Evolutionary conservation across 495 filamentous ascomycete genomes (phyloP), one percentile per base, ranked within the genome.

Genomic region (Hyaloscypha bicolor): DNA sequence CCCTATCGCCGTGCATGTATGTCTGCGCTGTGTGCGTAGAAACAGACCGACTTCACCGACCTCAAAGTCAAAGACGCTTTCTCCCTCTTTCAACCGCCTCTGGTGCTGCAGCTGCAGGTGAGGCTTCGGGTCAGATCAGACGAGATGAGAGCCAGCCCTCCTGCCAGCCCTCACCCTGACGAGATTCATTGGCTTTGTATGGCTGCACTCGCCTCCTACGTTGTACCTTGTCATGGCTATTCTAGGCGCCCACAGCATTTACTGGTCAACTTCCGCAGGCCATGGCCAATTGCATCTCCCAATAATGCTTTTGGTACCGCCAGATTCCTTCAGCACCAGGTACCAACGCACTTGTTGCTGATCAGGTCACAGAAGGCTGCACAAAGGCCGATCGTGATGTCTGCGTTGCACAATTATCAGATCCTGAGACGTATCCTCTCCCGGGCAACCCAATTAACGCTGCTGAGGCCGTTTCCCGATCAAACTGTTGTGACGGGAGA

Each of bases 1-100:
- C 42, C 61, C 45, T 63, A 63, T 63, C 61, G 61, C 21, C 61
- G 11, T 63, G 61, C 61, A 63, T 63, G 32, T 25, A 1, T 25
- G 25, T 25, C 1, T 25, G 25, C 21, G 22, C 25, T 25, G 25
- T 25, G 25, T 25, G 25, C 21, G 22, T 33, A 33, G 61, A 63
- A 63, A 63, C 61, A 63, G 42, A 48, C 42, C 42, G 42, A 48
- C 42, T 48, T 48, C 4, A 16, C 42, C 16, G 42, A 48, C 42
- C 4, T 0, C 42, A 48, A 48, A 14, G 11, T 48, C 42, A 48
- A 14, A 48, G 42, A 48, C 9, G 9, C 42, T 6, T 19, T 48
- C 42, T 4, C 16, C 16, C 42, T 4, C 9, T 14, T 48, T 62
- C 59, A 25, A 48, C 42, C 42, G 42, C 25, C 25, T 25, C 25